Conservation (phyloP, 1,139 yeast genomes). For the Geotrichum phurueaensis region DNA sequence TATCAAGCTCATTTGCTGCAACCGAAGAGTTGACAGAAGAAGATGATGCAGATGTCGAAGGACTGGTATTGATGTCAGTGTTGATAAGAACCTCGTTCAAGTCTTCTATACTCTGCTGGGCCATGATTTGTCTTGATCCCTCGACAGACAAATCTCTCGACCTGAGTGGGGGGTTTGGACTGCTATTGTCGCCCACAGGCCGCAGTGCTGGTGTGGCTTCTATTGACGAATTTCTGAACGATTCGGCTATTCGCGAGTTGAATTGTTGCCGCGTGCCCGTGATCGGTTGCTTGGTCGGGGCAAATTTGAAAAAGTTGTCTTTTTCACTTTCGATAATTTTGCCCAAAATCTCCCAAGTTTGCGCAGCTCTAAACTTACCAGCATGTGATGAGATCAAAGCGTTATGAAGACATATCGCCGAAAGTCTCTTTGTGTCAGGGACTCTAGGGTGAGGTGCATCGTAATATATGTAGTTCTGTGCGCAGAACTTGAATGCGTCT, state of each 20-base stretch:
- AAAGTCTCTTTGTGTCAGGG: conserved; percentile 39
- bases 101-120: neutral
- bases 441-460: conserved; percentile 22
- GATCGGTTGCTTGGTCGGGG: conserved; percentile 16
- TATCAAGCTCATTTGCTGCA: conserved; percentile 2
- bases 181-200: conserved; percentile 10
- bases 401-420: conserved; percentile 54
- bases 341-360: conserved; percentile 63
- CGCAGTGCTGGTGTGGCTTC: conserved; percentile 14
- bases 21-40: conserved; percentile 7
- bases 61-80: neutral
- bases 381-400: conserved; percentile 54
- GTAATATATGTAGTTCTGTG: conserved; percentile 30
- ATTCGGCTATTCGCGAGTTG: conserved; percentile 18
- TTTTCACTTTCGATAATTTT: conserved; percentile 48
- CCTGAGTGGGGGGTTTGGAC: neutral
- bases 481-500: conserved; percentile 28
- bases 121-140: neutral
- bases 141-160: conserved; percentile 8
- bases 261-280: conserved; percentile 12
- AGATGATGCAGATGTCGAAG: neutral
- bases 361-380: conserved; percentile 52
- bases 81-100: neutral
- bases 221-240: conserved; percentile 14
- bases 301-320: conserved; percentile 20